phyloP scores from a whole-genome alignment of 768 basidiomycete genomes.

The Harrya chromipes region DNA sequence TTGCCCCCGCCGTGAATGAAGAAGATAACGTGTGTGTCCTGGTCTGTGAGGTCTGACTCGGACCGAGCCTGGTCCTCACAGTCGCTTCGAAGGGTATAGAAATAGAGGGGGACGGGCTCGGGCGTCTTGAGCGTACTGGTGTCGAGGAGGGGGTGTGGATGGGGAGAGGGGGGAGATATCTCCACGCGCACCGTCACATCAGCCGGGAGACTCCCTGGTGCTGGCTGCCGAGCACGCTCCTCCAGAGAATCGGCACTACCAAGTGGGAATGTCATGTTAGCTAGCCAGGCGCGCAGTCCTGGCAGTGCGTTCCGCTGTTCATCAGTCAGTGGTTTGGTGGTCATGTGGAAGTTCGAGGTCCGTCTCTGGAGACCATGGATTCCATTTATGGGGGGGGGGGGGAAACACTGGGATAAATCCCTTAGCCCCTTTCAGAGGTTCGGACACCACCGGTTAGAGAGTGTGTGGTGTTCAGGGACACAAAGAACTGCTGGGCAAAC shows the following conservation, averaged over 20 bases:
- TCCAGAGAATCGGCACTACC: conserved; percentile 12
- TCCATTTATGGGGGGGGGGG: background rate
- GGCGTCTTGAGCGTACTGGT: background rate
- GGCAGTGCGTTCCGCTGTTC: conserved; percentile 11
- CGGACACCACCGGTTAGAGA: too few species aligned
- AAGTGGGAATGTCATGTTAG: accelerated
- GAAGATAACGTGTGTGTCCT: background rate
- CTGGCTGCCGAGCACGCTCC: conserved; percentile 7
- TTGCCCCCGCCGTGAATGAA: conserved; percentile 7
- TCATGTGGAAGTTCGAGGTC: background rate
- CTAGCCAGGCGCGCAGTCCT: background rate
- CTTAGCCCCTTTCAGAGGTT: too few species aligned
- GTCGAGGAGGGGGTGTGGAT: background rate
- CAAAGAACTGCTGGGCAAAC: too few species aligned
- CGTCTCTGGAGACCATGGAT: background rate
- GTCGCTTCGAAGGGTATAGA: background rate
- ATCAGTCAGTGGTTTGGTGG: conserved; percentile 13
- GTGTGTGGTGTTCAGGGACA: too few species aligned
- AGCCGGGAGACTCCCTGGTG: background rate
- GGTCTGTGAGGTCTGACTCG: too few species aligned
- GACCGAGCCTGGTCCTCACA: background rate
- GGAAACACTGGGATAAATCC: too few species aligned
- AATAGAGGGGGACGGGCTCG: conserved; percentile 2
- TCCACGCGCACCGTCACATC: conserved; percentile 15
- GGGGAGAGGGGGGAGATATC: background rate